A percentile compares a stretch with the other conserved stretches of the same genome.
Conservation (phyloP, 2,329 filamentous ascomycete genomes). For the Pseudogymnoascus sp. region DNA sequence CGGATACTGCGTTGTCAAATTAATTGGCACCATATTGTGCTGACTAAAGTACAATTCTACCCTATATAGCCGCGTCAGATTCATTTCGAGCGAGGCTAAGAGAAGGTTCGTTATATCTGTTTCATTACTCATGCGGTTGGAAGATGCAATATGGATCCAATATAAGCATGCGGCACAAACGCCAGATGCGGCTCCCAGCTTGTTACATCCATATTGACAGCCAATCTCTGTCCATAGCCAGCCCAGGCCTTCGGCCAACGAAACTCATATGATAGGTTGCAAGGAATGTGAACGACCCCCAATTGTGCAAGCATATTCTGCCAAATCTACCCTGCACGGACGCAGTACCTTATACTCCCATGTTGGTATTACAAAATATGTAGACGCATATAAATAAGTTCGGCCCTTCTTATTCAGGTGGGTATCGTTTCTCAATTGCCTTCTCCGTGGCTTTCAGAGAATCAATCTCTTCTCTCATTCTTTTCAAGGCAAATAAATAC, state of each 20-base stretch:
- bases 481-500: background rate
- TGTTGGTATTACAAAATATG: background rate
- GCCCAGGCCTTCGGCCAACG: background rate
- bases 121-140: background rate
- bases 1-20: background rate
- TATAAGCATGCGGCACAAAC: background rate
- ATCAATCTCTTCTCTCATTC: background rate
- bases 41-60: background rate
- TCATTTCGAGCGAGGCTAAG: background rate
- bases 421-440: background rate
- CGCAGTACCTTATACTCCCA: background rate
- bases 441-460: background rate
- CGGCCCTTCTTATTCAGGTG: background rate
- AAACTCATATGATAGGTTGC: background rate
- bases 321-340: background rate
- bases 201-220: background rate
- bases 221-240: background rate
- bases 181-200: background rate
- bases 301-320: slow-evolving; percentile 5
- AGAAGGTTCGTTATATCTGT: background rate
- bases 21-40: background rate
- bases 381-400: background rate
- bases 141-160: background rate
- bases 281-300: background rate
- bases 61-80: background rate